These are phyloP conservation scores for Begonia fuchsioides DNA, from an alignment of 306 rosid genomes.

Conservation along the genomic window DNA sequence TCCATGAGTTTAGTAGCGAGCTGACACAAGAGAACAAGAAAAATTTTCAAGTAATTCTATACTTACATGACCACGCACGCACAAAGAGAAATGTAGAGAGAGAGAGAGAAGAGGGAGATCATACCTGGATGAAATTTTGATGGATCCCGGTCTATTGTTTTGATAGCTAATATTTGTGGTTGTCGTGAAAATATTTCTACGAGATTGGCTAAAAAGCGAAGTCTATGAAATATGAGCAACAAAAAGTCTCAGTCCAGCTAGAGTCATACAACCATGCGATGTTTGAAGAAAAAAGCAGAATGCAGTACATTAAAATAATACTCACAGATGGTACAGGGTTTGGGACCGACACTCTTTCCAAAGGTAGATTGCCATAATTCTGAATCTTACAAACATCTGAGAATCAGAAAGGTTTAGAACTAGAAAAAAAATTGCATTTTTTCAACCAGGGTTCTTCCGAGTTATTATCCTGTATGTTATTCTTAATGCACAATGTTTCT, in stretches of 20 bases:
- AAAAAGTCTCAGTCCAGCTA: slow-evolving; percentile 1
- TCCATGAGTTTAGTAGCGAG: slow-evolving; percentile 36
- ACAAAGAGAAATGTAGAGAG: background rate
- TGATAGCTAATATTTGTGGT: slow-evolving; percentile 22
- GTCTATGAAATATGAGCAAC: slow-evolving; percentile 15
- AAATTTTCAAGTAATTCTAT: slow-evolving; percentile 6
- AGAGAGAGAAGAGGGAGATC: slow-evolving; percentile 8
- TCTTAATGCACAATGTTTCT: too few relatives aligned
- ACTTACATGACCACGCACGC: background rate
- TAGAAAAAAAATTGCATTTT: too few relatives aligned
- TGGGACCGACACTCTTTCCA: slow-evolving; percentile 14
- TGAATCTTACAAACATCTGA: slow-evolving; percentile 39
- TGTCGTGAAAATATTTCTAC: slow-evolving; percentile 35
- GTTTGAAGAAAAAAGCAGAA: slow-evolving; percentile 1
- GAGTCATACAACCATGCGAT: too few relatives aligned
- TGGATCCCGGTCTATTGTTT: slow-evolving; percentile 19
- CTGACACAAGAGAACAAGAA: slow-evolving; percentile 15
- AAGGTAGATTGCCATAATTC: slow-evolving; percentile 18
- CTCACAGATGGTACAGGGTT: slow-evolving; percentile 13
- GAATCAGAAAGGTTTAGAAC: slow-evolving; percentile 1
- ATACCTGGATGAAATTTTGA: slow-evolving; percentile 33
- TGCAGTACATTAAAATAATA: slow-evolving; percentile 3
- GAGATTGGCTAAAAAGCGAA: slow-evolving; percentile 21
- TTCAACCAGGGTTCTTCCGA: too few relatives aligned
- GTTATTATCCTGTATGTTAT: too few relatives aligned